A percentile compares a stretch with the other conserved stretches of the same genome.
phyloP scores from a whole-genome alignment of 2,329 filamentous ascomycete genomes.

The Xylaria sp. region DNA sequence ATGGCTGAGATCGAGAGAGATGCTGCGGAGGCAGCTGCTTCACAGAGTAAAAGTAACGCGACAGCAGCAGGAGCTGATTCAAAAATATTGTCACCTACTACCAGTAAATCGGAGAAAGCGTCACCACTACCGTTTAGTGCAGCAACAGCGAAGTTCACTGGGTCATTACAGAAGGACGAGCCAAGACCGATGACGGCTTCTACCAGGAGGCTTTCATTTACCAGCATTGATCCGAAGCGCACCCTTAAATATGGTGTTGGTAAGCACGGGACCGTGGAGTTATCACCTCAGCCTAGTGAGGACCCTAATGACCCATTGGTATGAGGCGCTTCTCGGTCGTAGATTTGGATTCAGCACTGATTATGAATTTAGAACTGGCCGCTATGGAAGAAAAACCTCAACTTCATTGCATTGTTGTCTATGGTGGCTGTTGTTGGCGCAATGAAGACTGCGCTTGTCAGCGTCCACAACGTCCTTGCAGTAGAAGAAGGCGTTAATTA shows the following conservation, averaged over 20 bases:
- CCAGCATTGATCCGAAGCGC: constrained; percentile 49
- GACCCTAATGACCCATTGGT: constrained; percentile 65
- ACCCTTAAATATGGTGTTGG: constrained; percentile 61
- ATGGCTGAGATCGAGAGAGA: constrained; percentile 38
- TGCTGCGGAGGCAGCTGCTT: constrained; percentile 22
- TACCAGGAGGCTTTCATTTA: constrained; percentile 52
- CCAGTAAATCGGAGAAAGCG: constrained; percentile 31
- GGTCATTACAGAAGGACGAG: constrained; percentile 41
- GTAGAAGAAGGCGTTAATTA: constrained; percentile 58
- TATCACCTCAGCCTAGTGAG: constrained; percentile 66
- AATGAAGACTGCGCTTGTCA: constrained; percentile 66
- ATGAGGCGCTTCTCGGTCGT: constrained; percentile 40
- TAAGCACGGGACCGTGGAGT: constrained; percentile 55
- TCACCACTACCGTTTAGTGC: constrained; percentile 35
- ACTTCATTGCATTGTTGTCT: constrained; percentile 59
- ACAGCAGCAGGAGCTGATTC: constrained; percentile 21
- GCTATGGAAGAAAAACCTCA: constrained; percentile 63
- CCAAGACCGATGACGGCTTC: constrained; percentile 49
- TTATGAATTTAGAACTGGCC: constrained; percentile 63
- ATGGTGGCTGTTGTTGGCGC: constrained; percentile 59
- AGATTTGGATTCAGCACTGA: constrained; percentile 2
- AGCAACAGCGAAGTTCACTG: constrained; percentile 33
- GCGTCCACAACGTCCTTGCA: constrained; percentile 58
- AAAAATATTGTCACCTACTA: constrained; percentile 31
- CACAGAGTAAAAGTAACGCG: neutral